Percentiles rank a stretch among this genome's conserved stretches.
Conservation (phyloP, 164 flowering plant species). For the Dillenia turbinata region DNA sequence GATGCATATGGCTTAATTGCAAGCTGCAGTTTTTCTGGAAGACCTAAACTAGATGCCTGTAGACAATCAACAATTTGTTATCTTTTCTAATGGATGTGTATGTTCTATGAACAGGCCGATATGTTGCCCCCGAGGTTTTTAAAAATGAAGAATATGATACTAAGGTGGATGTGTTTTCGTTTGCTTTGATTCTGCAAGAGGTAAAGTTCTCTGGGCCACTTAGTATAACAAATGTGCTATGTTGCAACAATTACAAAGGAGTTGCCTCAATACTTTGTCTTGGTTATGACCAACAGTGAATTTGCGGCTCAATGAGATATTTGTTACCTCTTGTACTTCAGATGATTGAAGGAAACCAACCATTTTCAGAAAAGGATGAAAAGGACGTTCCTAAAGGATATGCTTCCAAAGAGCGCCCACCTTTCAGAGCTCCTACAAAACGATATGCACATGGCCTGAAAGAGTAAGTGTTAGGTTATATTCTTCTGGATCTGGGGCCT, state of each 20-base stretch:
- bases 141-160: conserved; percentile 75
- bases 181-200: conserved; percentile 93
- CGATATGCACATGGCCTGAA: conserved; percentile 75
- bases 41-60: too few relatives aligned
- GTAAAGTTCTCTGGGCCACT: conserved; percentile 25
- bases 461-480: conserved; percentile 42
- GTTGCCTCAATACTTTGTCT: background rate
- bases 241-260: background rate
- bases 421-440: conserved; percentile 74
- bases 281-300: too few relatives aligned
- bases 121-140: conserved; percentile 93
- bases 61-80: too few relatives aligned
- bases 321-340: conserved; percentile 17
- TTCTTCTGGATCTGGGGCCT: too few relatives aligned
- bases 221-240: background rate
- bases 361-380: conserved; percentile 57
- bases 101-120: conserved; percentile 54
- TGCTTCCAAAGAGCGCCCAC: conserved; percentile 71
- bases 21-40: too few relatives aligned
- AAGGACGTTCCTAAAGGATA: conserved; percentile 65
- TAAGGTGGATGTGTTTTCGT: conserved; percentile 98
- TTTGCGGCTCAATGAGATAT: background rate
- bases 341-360: conserved; percentile 96
- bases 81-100: too few relatives aligned
- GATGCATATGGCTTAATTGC: too few relatives aligned